Evolutionary conservation across 2,329 filamentous ascomycete genomes (phyloP).

Genomic region (Hymenoscyphus scutula): DNA sequence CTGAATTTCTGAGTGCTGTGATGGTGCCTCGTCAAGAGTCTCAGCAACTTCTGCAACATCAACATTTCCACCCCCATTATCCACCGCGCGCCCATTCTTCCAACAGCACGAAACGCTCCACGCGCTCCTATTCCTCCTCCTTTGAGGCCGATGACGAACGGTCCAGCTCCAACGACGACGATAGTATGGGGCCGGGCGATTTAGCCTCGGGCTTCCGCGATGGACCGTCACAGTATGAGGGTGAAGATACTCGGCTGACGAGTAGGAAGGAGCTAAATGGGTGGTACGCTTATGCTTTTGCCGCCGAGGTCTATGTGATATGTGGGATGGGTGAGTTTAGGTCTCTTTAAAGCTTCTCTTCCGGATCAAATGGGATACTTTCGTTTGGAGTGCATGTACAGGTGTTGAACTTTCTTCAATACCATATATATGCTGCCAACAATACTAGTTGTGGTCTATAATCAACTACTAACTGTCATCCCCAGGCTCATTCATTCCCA

Average conservation of each 20-base stretch:
- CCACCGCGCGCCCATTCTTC: conserved; percentile 31
- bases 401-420: background rate
- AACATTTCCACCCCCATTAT: conserved; percentile 16
- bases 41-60: conserved; percentile 30
- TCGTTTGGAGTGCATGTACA: background rate
- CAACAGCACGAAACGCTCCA: conserved; percentile 50
- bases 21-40: conserved; percentile 12
- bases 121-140: conserved; percentile 56
- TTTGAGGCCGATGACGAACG: conserved; percentile 70
- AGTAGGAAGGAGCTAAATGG: conserved; percentile 83
- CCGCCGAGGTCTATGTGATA: conserved; percentile 93
- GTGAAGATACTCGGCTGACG: conserved; percentile 86
- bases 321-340: conserved; percentile 71
- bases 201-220: conserved; percentile 37
- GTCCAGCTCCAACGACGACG: conserved; percentile 42
- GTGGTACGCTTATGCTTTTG: conserved; percentile 97
- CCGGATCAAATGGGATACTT: background rate
- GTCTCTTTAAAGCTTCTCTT: background rate
- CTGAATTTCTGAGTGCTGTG: background rate
- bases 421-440: no score
- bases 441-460: background rate
- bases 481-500: conserved; percentile 88
- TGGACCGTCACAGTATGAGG: conserved; percentile 57
- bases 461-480: conserved; percentile 21
- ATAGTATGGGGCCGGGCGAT: conserved; percentile 37